Base-by-base conservation (phyloP, 441 rosid species). In the Dalechampia spathulata region DNA sequence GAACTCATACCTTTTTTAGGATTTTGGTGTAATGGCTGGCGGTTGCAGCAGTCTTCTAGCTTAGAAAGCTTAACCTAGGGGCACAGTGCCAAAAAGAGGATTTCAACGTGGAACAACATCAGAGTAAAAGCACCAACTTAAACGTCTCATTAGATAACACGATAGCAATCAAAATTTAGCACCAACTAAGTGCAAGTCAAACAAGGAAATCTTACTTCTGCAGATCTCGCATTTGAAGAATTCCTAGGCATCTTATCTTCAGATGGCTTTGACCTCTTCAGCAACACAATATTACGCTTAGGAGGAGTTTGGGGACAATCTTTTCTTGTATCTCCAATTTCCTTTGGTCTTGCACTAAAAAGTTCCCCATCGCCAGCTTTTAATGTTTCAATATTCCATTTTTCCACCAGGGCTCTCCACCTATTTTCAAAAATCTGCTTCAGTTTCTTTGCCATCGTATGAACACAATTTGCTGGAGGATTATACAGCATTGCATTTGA, bases 371-470 rank as follows among this genome's bases (percentile, higher is more conserved):
- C 61, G 39, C 52, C 77, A 61, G 19, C 61, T 25, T 46, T 72
- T 0, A 58, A 25, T 5, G 39, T 55, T 32, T 61, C 79, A 49
- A 4, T 11, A 41, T 52, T 51, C 67, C 72, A 75, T 40, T 75
- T 86, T 59, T 66, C 84, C 76, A 54, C 76, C 17, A 91, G 68
- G 14, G 72, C 57, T 73, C 76, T 78, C 96, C 95, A 91, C 64
- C 64, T 79, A 0, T 10, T 66, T 71, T 83, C 90, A 72, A 91
- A 91, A 11, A 66, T 6, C 46, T 60, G 62, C 40, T 48, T 67
- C 46, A 88, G 70, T 46, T 64, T 65, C 57, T 58, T 65, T 0
- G 89, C 85, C 73, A 74, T 67, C 36, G 9, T 44, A 36, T 83
- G 72, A n/a, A 80, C 77, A 25, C 58, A 50, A 36, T 75, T 72